Conservation (phyloP, 768 basidiomycete genomes). For the Termitomyces sp. region DNA sequence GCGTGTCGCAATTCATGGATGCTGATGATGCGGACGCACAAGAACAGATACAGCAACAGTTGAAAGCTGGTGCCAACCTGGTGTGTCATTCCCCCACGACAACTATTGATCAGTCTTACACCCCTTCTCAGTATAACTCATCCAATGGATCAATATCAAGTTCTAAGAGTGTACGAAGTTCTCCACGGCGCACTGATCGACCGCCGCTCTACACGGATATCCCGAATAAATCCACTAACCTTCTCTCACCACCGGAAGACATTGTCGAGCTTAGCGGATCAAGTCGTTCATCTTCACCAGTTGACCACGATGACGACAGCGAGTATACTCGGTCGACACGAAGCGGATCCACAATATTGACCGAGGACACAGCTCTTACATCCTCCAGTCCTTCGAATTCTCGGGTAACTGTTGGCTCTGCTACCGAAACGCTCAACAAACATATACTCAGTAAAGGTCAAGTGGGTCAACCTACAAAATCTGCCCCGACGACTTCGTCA, state of each 20-base stretch:
- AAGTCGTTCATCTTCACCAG: slow-evolving; percentile 39
- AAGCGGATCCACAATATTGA: slow-evolving; percentile 32
- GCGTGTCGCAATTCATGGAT: slow-evolving; percentile 83
- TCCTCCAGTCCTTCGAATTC: slow-evolving; percentile 45
- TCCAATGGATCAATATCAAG: slow-evolving; percentile 54
- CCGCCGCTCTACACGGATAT: slow-evolving; percentile 34
- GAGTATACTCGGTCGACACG: slow-evolving; percentile 47
- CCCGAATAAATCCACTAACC: slow-evolving; percentile 33
- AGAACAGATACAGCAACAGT: slow-evolving; percentile 82
- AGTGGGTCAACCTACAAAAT: slow-evolving; percentile 29
- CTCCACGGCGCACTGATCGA: slow-evolving; percentile 54
- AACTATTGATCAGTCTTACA: not conserved
- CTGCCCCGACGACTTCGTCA: slow-evolving; percentile 20
- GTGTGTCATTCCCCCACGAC: slow-evolving; percentile 34
- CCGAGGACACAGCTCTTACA: slow-evolving; percentile 51
- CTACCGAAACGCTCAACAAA: slow-evolving; percentile 59
- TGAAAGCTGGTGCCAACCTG: slow-evolving; percentile 68
- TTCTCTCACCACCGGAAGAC: slow-evolving; percentile 41
- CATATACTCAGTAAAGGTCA: slow-evolving; percentile 49
- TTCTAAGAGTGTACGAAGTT: slow-evolving; percentile 64
- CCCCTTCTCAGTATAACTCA: slow-evolving; percentile 49
- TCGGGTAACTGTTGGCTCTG: slow-evolving; percentile 35
- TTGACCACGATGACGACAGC: slow-evolving; percentile 48
- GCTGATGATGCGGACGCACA: slow-evolving; percentile 80
- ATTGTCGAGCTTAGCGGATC: slow-evolving; percentile 33